Base-by-base conservation (phyloP, 352 stramenopile species). In the Globisporangium camurandrum region DNA sequence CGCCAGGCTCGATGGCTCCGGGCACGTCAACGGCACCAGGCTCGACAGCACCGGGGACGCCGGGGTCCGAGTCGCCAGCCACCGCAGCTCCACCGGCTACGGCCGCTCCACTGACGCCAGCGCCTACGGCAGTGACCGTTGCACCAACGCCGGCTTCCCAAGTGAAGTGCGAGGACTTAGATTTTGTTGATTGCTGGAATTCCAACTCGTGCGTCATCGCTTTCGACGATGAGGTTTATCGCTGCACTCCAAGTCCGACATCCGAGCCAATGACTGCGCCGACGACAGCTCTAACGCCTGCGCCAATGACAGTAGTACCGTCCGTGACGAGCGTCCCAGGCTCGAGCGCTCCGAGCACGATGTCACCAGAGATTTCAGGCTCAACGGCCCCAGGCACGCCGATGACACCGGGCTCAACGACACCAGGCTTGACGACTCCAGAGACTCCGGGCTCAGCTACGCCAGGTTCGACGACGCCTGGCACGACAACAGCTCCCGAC, bases 1-100 rank as follows among this genome's bases (percentile, higher is more conserved):
- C 27, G 58, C 54, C 1, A 54, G 58, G 3, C 46, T 66, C 5
- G 58, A 54, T 2, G 62, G 58, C 28, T 62, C 46, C 41, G 20
- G 14, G n/a, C 27, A 17, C 11, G 36, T 1, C 6, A 33, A 7
- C 20, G 11, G 30, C 9, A 22, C 20, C 43, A 45, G 39, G 20
- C 6, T 4, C 41, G 22, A 10, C 16, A 11, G 26, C 33, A n/a
- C 24, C 41, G 17, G 24, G 8, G 20, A 34, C 28, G 3, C 44
- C 26, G 16, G 44, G 26, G 2, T 10, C 23, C 12, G n/a, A 27
- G 23, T 4, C 41, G 3, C 41, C 41, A 31, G 41, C 33, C 11
- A 34, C 17, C n/a, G 24, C 17, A 30, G 11, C 20, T 2, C 16
- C 43, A 39, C 43, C 14, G 2, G 19, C 16, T 3, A 49, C 43